These are phyloP conservation scores for Avena atlantica DNA, from an alignment of 176 grass and related monocot genomes.

Conservation along the genomic window DNA sequence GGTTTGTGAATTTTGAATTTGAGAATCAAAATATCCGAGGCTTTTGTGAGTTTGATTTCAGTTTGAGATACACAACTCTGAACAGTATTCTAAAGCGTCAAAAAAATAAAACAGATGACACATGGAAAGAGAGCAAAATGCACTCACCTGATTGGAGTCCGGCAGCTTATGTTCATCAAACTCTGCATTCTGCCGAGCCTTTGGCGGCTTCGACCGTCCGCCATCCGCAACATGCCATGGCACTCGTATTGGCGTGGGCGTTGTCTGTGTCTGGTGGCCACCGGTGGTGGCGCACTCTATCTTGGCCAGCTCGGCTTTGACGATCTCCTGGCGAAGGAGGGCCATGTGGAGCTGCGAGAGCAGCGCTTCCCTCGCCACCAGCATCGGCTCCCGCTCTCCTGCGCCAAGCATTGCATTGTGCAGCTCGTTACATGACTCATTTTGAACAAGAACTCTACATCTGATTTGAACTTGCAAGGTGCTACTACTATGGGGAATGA, in stretches of 20 bases:
- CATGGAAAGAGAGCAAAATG: background rate
- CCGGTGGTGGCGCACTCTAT: conserved; percentile 27
- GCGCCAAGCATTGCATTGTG: background rate
- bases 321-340: conserved; percentile 44
- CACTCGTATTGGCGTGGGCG: background rate
- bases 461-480: background rate
- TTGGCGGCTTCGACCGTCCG: background rate
- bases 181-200: background rate
- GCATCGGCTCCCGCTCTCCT: conserved; percentile 25
- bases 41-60: background rate
- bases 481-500: background rate
- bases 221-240: background rate
- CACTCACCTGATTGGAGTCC: conserved; percentile 36
- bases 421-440: background rate
- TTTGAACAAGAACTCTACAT: conserved; percentile 13
- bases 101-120: background rate
- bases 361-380: conserved; percentile 45
- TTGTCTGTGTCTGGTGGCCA: background rate
- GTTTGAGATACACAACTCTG: background rate
- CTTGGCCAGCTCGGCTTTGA: conserved; percentile 43
- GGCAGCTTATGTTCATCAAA: conserved; percentile 1
- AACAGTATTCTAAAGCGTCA: background rate
- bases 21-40: background rate
- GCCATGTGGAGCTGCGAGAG: conserved; percentile 51
- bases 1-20: background rate